Evolutionary conservation across 2,329 filamentous ascomycete genomes (phyloP), one percentile per base, ranked within the genome.

Genomic region (Penicillium sp.): DNA sequence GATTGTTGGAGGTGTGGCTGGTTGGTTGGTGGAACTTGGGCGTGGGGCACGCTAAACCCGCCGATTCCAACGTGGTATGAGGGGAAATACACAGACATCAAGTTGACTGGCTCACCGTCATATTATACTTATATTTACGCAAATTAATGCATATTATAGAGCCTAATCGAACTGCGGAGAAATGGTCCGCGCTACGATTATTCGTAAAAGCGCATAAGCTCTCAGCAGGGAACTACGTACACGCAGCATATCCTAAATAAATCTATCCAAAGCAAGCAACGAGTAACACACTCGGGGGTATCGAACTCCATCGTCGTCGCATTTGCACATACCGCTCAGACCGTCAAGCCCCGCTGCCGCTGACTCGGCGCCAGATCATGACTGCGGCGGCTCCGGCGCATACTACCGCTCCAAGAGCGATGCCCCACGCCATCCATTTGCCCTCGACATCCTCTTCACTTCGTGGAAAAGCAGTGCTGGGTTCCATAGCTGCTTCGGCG

Each of bases 401-500:
- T 46, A 86, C 81, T 7, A 85, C 82, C 7, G 92, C 93, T 0
- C 91, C 92, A 4, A 96, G 80, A 2, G 92, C 92, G 71, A 98
- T 87, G 71, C 96, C 97, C 71, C 97, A 82, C 65, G 91, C 90
- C 65, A 93, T 92, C 69, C 91, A 87, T 76, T 97, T 94, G 5
- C 90, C 88, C 1, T 88, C 86, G 17, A 76, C 76, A 49, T 95
- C 92, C 70, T 97, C 93, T 66, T 97, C 92, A 58, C 86, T 91
- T 78, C 93, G 95, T 0, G 95, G 94, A 71, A 96, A 97, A 0
- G 90, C 94, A 0, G 88, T 91, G 69, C 89, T 93, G 0, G 95
- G 95, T 72, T 93, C 93, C 49, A 93, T 95, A 6, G 94, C 94
- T 46, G 92, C 91, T 78, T 98, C 95, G 7, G 95, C 95, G 60